Evolutionary conservation across 495 filamentous ascomycete species (phyloP), one percentile per base, ranked within the genome.

Genomic region (Penicillium pancosmium): DNA sequence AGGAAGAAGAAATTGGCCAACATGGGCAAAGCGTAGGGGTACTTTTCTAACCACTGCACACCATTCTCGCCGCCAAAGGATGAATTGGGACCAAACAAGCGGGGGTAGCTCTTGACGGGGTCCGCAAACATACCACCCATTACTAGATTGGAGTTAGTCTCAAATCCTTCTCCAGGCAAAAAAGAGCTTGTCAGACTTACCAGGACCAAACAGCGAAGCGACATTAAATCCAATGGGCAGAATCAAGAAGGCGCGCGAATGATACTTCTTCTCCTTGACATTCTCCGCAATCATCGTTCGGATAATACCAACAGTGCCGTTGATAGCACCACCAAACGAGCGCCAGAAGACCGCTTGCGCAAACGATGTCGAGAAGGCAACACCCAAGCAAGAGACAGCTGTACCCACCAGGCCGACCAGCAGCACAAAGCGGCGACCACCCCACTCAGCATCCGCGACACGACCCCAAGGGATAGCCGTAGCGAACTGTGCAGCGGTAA

Each of bases 401-500:
- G 90, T 92, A 2, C 91, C 91, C 15, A 85, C 51, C 21, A 94
- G 70, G 12, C 91, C 91, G 51, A 93, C 84, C 57, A 94, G 67
- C 63, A 96, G 74, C 40, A 93, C 89, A 33, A 85, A 88, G 69
- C 91, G 92, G 21, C 91, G 82, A 11, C 91, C 91, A 43, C 84
- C 82, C 69, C 78, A 78, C 51, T 84, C 81, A 4, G 85, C 84
- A 72, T 94, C 91, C 3, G 90, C 88, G 27, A 88, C 73, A 1
- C 88, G 81, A 5, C 91, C 91, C 91, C 91, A 94, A 21, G 90
- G 68, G 70, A 95, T 90, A n/a, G 89, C 90, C 1, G 91, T 93
- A 25, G 90, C 78, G 70, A 92, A 92, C 74, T 96, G 91, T 7
- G 90, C 88, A 6, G 87, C 88, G 0, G 90, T 90, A 68, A 94